Base-by-base conservation (phyloP, 2,329 filamentous ascomycete genomes). In the Ophiostoma tasmaniense region DNA sequence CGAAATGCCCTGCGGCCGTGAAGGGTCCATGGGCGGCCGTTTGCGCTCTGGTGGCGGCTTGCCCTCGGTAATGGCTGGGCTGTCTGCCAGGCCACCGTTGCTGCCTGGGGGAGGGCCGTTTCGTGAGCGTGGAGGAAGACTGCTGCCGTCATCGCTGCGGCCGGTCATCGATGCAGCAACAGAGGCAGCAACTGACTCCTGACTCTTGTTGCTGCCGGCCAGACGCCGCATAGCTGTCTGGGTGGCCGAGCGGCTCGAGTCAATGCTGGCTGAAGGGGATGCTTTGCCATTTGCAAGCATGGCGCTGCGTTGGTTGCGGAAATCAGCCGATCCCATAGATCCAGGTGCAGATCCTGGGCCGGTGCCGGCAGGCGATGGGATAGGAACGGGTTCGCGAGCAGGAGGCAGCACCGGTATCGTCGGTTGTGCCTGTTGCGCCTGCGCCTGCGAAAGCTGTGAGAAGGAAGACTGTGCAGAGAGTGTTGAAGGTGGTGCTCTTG, bases 1-100 rank as follows among this genome's bases (percentile, higher is more conserved):
- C 17, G 75, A 75, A 55, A 75, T 72, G 64, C 78, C 82, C 66
- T 82, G 80, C 8, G 84, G 84, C 39, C 85, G 80, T 7, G 83
- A 77, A 8, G 84, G 83, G 70, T 89, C 85, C 86, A 91, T 89
- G 0, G 88, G 87, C 1, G 89, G 89, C 66, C 89, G 80, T 75
- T 84, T 87, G 71, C 89, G 81, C 73, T 90, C 87, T 0, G 89
- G 89, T 0, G 85, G 82, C 1, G 85, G 82, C 20, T 70, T 70
- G 28, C 83, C 79, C 45, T 82, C 82, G n/a, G 66, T 35, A 17
- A 76, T 74, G 5, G 70, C 37, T 0, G 72, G 69, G 52, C 68
- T 71, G 55, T 71, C 72, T 30, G 69, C 70, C 1, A 71, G 20
- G 75, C 72, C 55, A 76, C 72, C 39, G 75, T 75, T n/a, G 74